Evolutionary conservation across 495 filamentous ascomycete genomes (phyloP), one percentile per base, ranked within the genome.

Genomic region (Penicillium tannophilum): DNA sequence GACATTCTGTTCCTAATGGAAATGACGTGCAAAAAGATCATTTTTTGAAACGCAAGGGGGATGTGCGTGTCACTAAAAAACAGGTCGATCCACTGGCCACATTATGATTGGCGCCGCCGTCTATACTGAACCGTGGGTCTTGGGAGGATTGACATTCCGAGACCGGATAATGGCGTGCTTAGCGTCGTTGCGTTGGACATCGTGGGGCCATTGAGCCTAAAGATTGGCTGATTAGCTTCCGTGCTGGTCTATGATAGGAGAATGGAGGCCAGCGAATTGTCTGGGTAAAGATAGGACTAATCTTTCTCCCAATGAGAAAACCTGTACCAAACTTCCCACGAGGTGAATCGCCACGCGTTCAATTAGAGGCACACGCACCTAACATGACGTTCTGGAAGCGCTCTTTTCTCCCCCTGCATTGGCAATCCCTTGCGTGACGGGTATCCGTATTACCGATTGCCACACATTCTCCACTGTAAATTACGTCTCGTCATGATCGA

Each of bases 101-200:
- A 17, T 30, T 41, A 33, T 33, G 23, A 61, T 53, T 52, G 48
- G 48, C 14, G 14, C 30, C 19, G 28, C 10, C 6, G n/a, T 17
- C 14, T 19, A 30, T 11, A 30, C 36, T 42, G 62, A 64, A 64
- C 64, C 64, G 59, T 67, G 64, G 64, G 64, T 64, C 64, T 8
- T 4, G 30, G 30, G 19, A 51, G 6, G 58, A 63, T 66, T 66
- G 50, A 56, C 64, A 64, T 67, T 67, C 64, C 64, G 62, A 61
- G 63, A 57, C 58, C 63, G 65, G 65, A 58, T 63, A 56, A 58
- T 61, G 61, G 61, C 61, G 63, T 66, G 63, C 45, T 61, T 66
- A 66, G 63, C 23, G 50, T 39, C 57, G 60, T 46, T 31, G 44
- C 30, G 42, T 26, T 53, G 49, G 57, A 53, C 54, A 60, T 36